Conservation (phyloP, 257 asterid species). For the Solanum rostratum region DNA sequence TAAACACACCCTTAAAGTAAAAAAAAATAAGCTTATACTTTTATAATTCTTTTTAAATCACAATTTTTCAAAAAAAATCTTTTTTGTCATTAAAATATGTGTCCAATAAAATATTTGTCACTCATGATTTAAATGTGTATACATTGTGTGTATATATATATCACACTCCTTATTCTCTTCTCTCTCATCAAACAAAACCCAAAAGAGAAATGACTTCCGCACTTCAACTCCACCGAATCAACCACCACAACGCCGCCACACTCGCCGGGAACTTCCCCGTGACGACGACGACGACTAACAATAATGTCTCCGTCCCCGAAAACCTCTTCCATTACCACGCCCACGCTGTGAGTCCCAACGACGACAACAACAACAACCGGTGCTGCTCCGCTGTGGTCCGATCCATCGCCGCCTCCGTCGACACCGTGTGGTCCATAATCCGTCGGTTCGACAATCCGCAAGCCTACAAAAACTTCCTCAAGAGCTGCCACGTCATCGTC, state of each 20-base stretch:
- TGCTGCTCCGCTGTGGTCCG: conserved; percentile 65
- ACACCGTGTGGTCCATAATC: conserved; percentile 62
- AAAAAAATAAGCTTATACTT: too few relatives aligned
- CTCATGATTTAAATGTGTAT: neutral
- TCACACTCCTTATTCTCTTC: neutral
- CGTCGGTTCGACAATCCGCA: conserved; percentile 83
- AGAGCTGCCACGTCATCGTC: conserved; percentile 53
- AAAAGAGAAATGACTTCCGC: conserved; percentile 30
- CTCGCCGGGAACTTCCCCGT: conserved; percentile 9
- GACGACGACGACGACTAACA: neutral
- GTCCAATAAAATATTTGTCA: too few relatives aligned
- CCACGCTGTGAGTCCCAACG: conserved; percentile 29
- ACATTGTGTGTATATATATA: neutral
- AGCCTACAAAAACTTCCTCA: conserved; percentile 60
- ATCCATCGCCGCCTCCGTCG: conserved; percentile 35
- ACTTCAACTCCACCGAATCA: conserved; percentile 42
- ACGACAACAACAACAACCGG: conserved; percentile 33
- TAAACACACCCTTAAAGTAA: too few relatives aligned
- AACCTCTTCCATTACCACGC: conserved; percentile 42
- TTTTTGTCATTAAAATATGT: too few relatives aligned
- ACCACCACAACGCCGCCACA: conserved; percentile 16
- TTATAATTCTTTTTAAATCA: too few relatives aligned
- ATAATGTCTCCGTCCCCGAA: neutral
- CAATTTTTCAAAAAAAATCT: too few relatives aligned
- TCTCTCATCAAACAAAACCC: neutral